phyloP scores from a whole-genome alignment of 768 basidiomycete species.

The Infundibulicybe gibba region DNA sequence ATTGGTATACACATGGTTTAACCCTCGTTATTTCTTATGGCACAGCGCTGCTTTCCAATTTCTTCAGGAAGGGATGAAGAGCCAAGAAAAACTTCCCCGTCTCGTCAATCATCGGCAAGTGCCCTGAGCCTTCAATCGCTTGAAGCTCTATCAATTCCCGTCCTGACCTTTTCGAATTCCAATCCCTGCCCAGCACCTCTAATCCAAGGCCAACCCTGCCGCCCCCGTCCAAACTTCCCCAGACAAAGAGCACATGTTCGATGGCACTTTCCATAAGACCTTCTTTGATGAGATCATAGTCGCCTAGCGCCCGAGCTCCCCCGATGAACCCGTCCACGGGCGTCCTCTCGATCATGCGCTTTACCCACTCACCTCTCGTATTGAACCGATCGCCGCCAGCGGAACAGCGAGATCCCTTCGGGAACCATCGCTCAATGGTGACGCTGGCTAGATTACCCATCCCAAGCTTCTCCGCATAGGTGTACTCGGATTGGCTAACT shows the following conservation, averaged over 20 bases:
- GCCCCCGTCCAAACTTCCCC: slow-evolving; percentile 45
- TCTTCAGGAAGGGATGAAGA: slow-evolving; percentile 8
- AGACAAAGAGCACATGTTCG: slow-evolving; percentile 36
- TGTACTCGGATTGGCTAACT: slow-evolving; percentile 8
- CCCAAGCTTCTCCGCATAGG: slow-evolving; percentile 30
- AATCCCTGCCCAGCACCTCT: slow-evolving; percentile 23
- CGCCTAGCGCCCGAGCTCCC: slow-evolving; percentile 42
- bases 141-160: slow-evolving; percentile 21
- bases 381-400: slow-evolving; percentile 8
- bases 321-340: slow-evolving; percentile 38
- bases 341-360: slow-evolving; percentile 35
- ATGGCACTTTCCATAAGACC: slow-evolving; percentile 23
- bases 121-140: slow-evolving; percentile 35
- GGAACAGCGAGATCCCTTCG: slow-evolving; percentile 28
- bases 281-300: slow-evolving; percentile 34
- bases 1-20: too few species aligned
- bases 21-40: too few species aligned
- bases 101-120: slow-evolving; percentile 52
- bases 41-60: too few species aligned
- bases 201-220: slow-evolving; percentile 41
- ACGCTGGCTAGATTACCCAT: slow-evolving; percentile 36
- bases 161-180: slow-evolving; percentile 12
- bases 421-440: slow-evolving; percentile 50
- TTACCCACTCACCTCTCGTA: slow-evolving; percentile 21
- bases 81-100: slow-evolving; percentile 36